Evolutionary conservation across 2,329 filamentous ascomycete species (phyloP).

Genomic region (Apiospora malaysiana): DNA sequence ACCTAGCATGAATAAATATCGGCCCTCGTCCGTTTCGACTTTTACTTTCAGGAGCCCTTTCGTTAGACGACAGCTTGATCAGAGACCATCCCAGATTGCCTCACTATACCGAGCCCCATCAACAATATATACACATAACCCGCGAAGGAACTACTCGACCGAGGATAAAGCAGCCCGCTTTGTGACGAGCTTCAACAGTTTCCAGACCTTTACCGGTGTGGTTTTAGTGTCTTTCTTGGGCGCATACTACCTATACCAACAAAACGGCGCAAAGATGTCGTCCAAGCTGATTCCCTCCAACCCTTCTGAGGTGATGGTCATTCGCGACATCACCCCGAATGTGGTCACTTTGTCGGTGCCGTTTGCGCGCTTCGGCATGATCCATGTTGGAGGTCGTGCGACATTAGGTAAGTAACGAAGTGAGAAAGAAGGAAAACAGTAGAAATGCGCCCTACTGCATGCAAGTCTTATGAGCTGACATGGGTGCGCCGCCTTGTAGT

Average conservation of each 20-base stretch:
- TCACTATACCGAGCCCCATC: not conserved
- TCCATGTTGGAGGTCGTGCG: slow-evolving; percentile 86
- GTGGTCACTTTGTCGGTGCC: slow-evolving; percentile 82
- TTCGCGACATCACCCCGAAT: slow-evolving; percentile 80
- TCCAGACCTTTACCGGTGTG: slow-evolving; percentile 7
- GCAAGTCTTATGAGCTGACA: slow-evolving; percentile 23
- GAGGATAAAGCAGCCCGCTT: slow-evolving; percentile 14
- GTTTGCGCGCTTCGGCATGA: slow-evolving; percentile 78
- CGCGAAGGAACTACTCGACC: slow-evolving; percentile 12
- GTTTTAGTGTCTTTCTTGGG: slow-evolving; percentile 10
- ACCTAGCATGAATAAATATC: slow-evolving; percentile 23
- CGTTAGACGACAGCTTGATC: not conserved
- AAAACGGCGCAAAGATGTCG: slow-evolving; percentile 53
- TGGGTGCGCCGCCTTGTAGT: slow-evolving; percentile 53
- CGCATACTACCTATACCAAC: slow-evolving; percentile 16
- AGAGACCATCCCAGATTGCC: not conserved
- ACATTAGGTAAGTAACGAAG: slow-evolving; percentile 71
- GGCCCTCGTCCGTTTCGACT: not conserved
- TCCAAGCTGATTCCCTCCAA: slow-evolving; percentile 70
- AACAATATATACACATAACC: not conserved
- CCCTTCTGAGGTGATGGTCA: slow-evolving; percentile 86
- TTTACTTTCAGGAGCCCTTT: not conserved
- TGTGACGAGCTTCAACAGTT: slow-evolving; percentile 17
- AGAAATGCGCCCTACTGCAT: slow-evolving; percentile 4
- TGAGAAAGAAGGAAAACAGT: not conserved